Evolutionary conservation across 140 eudicot species (phyloP).

Genomic region (Flaveria floridana): DNA sequence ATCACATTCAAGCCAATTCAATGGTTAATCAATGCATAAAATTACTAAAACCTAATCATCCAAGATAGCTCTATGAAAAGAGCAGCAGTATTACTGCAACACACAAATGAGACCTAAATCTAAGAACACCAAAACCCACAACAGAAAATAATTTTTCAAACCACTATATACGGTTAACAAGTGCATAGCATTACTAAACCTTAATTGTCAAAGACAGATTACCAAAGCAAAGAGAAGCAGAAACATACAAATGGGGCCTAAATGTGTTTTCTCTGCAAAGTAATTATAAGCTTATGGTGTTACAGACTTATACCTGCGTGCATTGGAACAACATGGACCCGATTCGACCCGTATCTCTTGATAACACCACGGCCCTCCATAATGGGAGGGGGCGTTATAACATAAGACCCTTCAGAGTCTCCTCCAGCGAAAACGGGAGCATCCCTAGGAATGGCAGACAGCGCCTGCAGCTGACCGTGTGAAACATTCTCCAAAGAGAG

Average conservation of each 20-base stretch:
- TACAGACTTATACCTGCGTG: constrained; percentile 63
- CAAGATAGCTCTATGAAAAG: neutral
- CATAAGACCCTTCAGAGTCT: constrained; percentile 54
- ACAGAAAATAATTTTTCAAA: neutral
- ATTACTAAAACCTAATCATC: neutral
- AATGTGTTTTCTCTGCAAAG: constrained; percentile 33
- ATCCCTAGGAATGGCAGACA: constrained; percentile 77
- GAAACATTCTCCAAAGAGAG: constrained; percentile 79
- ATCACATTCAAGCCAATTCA: neutral
- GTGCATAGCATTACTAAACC: neutral
- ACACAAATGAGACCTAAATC: constrained; percentile 35
- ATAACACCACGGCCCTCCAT: constrained; percentile 71
- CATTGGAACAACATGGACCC: constrained; percentile 73
- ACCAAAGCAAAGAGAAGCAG: neutral
- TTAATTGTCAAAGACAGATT: neutral
- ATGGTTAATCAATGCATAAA: neutral
- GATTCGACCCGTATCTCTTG: constrained; percentile 51
- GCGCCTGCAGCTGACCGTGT: constrained; percentile 84
- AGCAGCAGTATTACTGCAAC: neutral
- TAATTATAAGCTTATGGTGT: constrained; percentile 9
- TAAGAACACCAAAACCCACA: constrained; percentile 23
- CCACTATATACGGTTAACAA: neutral
- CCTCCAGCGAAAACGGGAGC: constrained; percentile 45
- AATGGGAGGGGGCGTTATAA: constrained; percentile 66
- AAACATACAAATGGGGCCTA: neutral